Evolutionary conservation across 176 grass and related monocot species (phyloP).

Genomic region (Cymbopogon citratus): DNA sequence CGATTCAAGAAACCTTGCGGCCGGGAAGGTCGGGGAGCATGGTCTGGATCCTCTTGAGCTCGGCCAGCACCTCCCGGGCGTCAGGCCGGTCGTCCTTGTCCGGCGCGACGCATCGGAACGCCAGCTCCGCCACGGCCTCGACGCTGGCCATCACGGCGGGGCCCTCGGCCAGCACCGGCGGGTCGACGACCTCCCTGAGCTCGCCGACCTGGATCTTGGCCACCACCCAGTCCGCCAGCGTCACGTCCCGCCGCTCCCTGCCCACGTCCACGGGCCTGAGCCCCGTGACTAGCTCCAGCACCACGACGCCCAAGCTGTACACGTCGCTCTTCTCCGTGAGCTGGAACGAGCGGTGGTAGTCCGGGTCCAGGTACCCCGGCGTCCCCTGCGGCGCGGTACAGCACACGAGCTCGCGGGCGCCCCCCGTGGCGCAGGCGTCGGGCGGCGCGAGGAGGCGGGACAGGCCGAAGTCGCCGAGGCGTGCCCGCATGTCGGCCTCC

Average conservation of each 20-base stretch:
- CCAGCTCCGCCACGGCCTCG: slow-evolving; percentile 73
- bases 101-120: slow-evolving; percentile 80
- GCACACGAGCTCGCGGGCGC: slow-evolving; percentile 65
- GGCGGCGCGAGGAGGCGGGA: slow-evolving; percentile 66
- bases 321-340: slow-evolving; percentile 97
- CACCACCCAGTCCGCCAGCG: slow-evolving; percentile 81
- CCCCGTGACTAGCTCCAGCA: slow-evolving; percentile 87
- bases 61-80: slow-evolving; percentile 58
- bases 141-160: slow-evolving; percentile 46
- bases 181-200: slow-evolving; percentile 80
- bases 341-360: slow-evolving; percentile 89
- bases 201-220: slow-evolving; percentile 86
- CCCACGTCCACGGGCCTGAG: slow-evolving; percentile 72
- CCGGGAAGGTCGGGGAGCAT: slow-evolving; percentile 34
- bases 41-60: slow-evolving; percentile 64
- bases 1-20: slow-evolving; percentile 28
- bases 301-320: slow-evolving; percentile 97
- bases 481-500: slow-evolving; percentile 83
- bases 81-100: slow-evolving; percentile 95
- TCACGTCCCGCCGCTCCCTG: slow-evolving; percentile 75
- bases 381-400: slow-evolving; percentile 96
- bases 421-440: slow-evolving; percentile 51
- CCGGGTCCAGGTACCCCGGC: slow-evolving; percentile 85
- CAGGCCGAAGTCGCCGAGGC: slow-evolving; percentile 93
- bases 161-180: slow-evolving; percentile 48